Evolutionary conservation across 2,329 filamentous ascomycete genomes (phyloP), one percentile per base, ranked within the genome.

Genomic region (Aspergillus sp.): DNA sequence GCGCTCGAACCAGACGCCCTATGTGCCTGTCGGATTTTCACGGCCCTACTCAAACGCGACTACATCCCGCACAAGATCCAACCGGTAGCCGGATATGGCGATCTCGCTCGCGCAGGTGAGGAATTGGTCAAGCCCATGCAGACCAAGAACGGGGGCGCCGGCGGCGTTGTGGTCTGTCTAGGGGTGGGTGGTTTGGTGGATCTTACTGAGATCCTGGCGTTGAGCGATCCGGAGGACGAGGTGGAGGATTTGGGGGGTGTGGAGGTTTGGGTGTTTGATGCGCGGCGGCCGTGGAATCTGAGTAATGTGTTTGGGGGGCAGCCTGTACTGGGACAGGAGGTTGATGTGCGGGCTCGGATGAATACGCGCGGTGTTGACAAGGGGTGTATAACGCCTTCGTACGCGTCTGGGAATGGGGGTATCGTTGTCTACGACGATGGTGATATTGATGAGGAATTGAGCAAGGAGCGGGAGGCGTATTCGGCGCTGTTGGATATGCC

Each of bases 1-100:
- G 88, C 91, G 32, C 86, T 97, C 65, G 91, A 96, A 64, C 90
- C 93, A 47, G 93, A 98, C 73, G 88, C 93, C 54, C 82, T 98
- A 53, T 97, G 91, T 70, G 93, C 90, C 53, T 95, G 90, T 67
- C 89, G 90, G 52, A 96, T 98, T 52, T 82, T 98, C 43, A 95
- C 91, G 2, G 81, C 86, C 44, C 79, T 98, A n/a, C 78, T 98
- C 51, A 96, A 95, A 72, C 86, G 91, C 76, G 93, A 98, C 75
- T 97, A 95, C 65, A 95, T 98, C 58, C 88, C 86, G 12, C 91
- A 97, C 74, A 97, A 96, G 71, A 95, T 97, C 62, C 88, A 96
- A 62, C 93, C 93, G 1, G 85, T 98, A 47, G 83, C 88, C 17
- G 93, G 93, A 47, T 97, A 96, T 81, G 84, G 82, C 55, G 93